These are phyloP conservation scores for Deuterostichococcus epilithicus DNA, from an alignment of 139 green algal species.

Conservation along the genomic window DNA sequence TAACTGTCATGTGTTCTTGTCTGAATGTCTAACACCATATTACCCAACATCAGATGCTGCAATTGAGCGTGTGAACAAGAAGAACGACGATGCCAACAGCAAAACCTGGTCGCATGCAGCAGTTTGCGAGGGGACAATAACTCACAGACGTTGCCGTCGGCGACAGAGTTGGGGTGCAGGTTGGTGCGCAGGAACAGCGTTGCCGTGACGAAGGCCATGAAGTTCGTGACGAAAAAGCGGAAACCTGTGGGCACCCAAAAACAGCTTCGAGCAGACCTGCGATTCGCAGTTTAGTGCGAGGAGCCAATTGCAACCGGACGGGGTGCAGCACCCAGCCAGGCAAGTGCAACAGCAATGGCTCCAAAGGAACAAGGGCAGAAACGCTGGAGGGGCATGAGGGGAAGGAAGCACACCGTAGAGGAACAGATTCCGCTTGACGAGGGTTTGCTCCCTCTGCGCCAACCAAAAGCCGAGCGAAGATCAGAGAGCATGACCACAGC, in stretches of 20 bases:
- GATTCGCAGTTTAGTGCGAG: no score
- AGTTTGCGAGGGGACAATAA: background rate
- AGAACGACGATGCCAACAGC: no score
- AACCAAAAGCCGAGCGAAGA: background rate
- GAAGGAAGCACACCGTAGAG: constrained; percentile 29
- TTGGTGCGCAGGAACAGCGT: constrained; percentile 51
- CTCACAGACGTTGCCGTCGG: constrained; percentile 25
- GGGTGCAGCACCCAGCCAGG: no score
- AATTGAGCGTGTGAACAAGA: no score
- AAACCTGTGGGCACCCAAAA: constrained; percentile 7
- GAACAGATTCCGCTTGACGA: constrained; percentile 33
- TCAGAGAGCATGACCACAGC: background rate
- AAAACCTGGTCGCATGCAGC: no score
- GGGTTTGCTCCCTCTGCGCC: constrained; percentile 25
- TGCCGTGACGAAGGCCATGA: constrained; percentile 33
- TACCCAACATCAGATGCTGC: no score
- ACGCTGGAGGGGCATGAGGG: constrained; percentile 17
- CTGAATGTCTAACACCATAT: no score
- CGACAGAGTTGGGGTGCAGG: constrained; percentile 26
- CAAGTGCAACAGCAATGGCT: no score
- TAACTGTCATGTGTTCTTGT: no score
- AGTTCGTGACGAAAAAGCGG: constrained; percentile 18
- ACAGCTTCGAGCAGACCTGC: constrained; percentile 2
- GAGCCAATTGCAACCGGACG: no score
- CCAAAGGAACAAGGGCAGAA: background rate